Conservation (phyloP, 495 filamentous ascomycete species). For the Cairneyella variabilis region DNA sequence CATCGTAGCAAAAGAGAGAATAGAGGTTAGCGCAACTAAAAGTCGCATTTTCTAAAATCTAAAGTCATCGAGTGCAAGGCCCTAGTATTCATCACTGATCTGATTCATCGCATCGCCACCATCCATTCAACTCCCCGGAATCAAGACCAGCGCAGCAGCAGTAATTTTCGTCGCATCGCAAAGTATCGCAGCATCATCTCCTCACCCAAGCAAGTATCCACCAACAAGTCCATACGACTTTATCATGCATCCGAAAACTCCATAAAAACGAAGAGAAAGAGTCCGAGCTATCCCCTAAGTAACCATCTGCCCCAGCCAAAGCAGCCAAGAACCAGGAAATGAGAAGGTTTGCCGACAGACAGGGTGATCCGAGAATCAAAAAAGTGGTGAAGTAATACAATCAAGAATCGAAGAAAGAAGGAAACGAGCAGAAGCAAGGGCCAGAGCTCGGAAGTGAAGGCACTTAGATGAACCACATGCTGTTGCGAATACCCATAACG, state of each 20-base stretch:
- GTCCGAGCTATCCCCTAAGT: not conserved
- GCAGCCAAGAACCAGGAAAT: not conserved
- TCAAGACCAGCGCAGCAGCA: no score
- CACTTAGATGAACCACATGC: constrained; percentile 41
- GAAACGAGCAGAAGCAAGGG: constrained; percentile 10
- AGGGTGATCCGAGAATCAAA: constrained; percentile 12
- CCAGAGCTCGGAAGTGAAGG: constrained; percentile 8
- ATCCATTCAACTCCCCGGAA: no score
- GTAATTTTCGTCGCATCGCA: no score
- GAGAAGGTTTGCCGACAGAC: not conserved
- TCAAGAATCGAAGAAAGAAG: constrained; percentile 10
- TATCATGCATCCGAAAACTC: not conserved
- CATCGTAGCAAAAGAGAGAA: no score
- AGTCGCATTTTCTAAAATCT: no score
- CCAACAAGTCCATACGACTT: constrained; percentile 17
- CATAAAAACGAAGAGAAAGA: constrained; percentile 9
- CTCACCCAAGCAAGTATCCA: no score
- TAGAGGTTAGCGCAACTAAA: no score
- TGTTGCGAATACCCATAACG: constrained; percentile 32
- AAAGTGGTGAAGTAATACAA: constrained; percentile 8
- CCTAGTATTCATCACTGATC: no score
- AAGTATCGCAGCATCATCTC: no score
- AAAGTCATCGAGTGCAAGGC: no score
- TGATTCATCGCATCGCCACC: no score
- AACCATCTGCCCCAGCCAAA: not conserved